phyloP scores from a whole-genome alignment of 2,329 filamentous ascomycete genomes.

The Byssoonygena ceratinophila region DNA sequence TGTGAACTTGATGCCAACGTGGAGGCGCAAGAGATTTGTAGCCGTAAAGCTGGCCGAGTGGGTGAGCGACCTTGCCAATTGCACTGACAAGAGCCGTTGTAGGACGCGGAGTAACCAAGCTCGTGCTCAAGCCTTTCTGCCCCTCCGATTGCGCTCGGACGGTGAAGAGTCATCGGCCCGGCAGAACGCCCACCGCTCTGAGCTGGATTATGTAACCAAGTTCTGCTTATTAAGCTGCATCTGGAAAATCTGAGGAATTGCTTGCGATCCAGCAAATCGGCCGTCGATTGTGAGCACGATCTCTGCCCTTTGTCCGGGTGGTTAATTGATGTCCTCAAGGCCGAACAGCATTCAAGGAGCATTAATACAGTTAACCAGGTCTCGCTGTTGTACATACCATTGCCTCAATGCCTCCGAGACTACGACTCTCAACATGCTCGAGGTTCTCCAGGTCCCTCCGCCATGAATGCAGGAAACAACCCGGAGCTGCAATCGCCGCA shows the following conservation, averaged over 20 bases:
- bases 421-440: slow-evolving; percentile 32
- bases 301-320: neutral
- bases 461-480: slow-evolving; percentile 23
- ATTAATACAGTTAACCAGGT: neutral
- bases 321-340: neutral
- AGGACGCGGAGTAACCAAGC: neutral
- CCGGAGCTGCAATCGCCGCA: slow-evolving; percentile 8
- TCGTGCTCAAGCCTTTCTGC: neutral
- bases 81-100: neutral
- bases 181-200: slow-evolving; percentile 10
- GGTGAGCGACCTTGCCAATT: neutral
- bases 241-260: neutral
- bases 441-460: slow-evolving; percentile 28
- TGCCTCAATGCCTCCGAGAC: slow-evolving; percentile 44
- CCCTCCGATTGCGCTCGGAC: neutral
- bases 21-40: neutral
- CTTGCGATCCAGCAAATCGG: neutral
- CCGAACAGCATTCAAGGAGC: neutral
- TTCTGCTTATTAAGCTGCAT: neutral
- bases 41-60: neutral
- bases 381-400: neutral
- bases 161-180: slow-evolving; percentile 1
- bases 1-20: neutral
- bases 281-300: neutral
- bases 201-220: neutral